Evolutionary conservation across 176 grass and related monocot species (phyloP), one percentile per base, ranked within the genome.

Genomic region (Bothriochloa decipiens): DNA sequence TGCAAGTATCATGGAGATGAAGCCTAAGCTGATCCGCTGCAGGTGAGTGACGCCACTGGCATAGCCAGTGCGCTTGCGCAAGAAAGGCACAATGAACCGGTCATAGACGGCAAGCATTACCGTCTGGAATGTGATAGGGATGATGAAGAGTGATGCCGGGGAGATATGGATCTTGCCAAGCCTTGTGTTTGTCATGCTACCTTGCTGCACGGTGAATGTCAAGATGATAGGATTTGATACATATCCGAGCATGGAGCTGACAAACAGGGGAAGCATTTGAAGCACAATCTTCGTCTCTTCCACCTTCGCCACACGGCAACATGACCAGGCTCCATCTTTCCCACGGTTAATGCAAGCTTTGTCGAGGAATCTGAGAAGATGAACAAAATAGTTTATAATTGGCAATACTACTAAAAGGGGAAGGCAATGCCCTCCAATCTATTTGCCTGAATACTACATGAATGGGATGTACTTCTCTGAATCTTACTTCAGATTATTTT

Each of bases 281-380:
- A 94, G 76, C 64, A 94, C 70, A 5, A 74, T 87, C 45, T 89
- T 94, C 6, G 89, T 91, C 81, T 94, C 92, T 57, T 91, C 92
- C 74, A 91, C 92, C 70, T 94, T 87, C 3, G 49, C 68, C 14
- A 27, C 63, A 63, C 33, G 77, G 71, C 92, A 94, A 14, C n/a
- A 26, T 32, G 81, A 77, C 92, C 92, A 91, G 23, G 81, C 8
- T n/a, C 83, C 76, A 8, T 72, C 26, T 39, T 80, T 74, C 55
- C 76, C 92, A 75, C 9, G 37, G 53, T 63, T 13, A n/a, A 94
- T 87, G n/a, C 84, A 89, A 37, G 87, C 92, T 79, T 89, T 91
- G 28, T 94, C 72, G 1, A 94, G 89, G 73, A 94, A 94, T 39
- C 92, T 94, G 60, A n/a, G 41, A 36, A 83, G 32, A 88, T 42